Evolutionary conservation across 495 filamentous ascomycete species (phyloP), one percentile per base, ranked within the genome.

Genomic region (Parathielavia appendiculata): DNA sequence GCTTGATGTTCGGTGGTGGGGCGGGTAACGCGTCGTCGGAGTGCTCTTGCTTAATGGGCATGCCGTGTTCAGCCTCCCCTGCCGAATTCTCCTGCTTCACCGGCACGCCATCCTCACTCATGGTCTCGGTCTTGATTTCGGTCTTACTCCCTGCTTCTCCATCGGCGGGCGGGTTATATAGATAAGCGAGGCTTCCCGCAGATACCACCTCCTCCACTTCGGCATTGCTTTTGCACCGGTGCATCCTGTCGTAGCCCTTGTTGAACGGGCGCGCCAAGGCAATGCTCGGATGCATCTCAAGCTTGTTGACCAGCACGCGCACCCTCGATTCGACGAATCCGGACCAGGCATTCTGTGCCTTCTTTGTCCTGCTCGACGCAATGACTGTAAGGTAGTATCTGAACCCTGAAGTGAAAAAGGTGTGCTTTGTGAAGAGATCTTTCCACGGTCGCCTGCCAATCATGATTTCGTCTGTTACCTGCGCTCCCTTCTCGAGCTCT

Each of bases 281-380:
- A 57, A 97, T 87, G 7, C 85, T 86, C 16, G 78, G 75, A 41
- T 87, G 78, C 44, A 83, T 79, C 65, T 97, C 93, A 23, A 98
- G 78, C 13, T 86, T 88, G 43, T 81, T 80, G 20, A 96, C 89
- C 22, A 98, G 79, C 51, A 89, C 76, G 48, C 93, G 85, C 40
- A 97, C 80, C 70, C 91, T 96, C 5, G 93, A 98, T 73, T 97
- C 89, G 9, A 98, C 89, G 36, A 90, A 83, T 10, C 93, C 92
- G 34, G 90, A 90, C 91, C 93, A 97, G 36, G 84, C 79, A 14
- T 87, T 81, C 63, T 95, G 88, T 1, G 87, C 86, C 59, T 96
- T 90, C 64, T 90, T 92, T 23, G 85, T 89, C 56, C 79, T 88
- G 71, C 90, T 91, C 0, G 89, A 86, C n/a, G 91, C 82, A 43